phyloP scores from a whole-genome alignment of 148 eudicot species.

The Linanthus parryae region DNA sequence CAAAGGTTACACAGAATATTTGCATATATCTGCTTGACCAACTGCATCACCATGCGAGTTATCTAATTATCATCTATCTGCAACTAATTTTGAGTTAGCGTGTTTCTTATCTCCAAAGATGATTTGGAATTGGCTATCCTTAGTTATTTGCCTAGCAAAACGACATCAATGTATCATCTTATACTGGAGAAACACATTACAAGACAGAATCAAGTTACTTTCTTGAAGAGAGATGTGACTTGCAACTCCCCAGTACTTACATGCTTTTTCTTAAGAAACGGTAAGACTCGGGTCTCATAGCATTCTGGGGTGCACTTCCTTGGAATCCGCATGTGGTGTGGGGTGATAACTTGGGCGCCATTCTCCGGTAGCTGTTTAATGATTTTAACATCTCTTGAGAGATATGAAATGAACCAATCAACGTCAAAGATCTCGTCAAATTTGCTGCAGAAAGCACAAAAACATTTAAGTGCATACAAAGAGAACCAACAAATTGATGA shows the following conservation, averaged over 20 bases:
- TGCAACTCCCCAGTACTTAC: constrained; percentile 32
- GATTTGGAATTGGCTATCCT: no score
- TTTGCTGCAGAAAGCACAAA: constrained; percentile 42
- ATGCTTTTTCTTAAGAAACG: constrained; percentile 60
- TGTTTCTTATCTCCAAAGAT: no score
- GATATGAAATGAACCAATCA: constrained; percentile 58
- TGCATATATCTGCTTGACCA: not conserved
- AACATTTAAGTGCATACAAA: not conserved
- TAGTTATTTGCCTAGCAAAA: constrained; percentile 4
- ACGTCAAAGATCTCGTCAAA: constrained; percentile 72
- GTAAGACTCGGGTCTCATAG: constrained; percentile 56
- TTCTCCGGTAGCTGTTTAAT: constrained; percentile 53
- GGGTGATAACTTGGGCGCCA: constrained; percentile 37
- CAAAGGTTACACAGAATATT: not conserved
- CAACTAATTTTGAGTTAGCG: not conserved
- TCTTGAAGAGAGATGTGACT: not conserved
- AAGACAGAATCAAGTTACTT: not conserved
- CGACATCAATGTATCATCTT: not conserved
- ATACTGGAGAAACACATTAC: constrained; percentile 1
- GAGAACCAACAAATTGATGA: not conserved
- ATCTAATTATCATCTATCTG: not conserved
- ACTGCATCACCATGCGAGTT: not conserved
- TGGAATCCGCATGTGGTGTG: constrained; percentile 54
- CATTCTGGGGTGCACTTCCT: constrained; percentile 58
- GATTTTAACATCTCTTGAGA: constrained; percentile 66